Percentiles rank a stretch among this genome's conserved stretches.
phyloP scores from a whole-genome alignment of 495 filamentous ascomycete species.

The Aspergillus baeticus region DNA sequence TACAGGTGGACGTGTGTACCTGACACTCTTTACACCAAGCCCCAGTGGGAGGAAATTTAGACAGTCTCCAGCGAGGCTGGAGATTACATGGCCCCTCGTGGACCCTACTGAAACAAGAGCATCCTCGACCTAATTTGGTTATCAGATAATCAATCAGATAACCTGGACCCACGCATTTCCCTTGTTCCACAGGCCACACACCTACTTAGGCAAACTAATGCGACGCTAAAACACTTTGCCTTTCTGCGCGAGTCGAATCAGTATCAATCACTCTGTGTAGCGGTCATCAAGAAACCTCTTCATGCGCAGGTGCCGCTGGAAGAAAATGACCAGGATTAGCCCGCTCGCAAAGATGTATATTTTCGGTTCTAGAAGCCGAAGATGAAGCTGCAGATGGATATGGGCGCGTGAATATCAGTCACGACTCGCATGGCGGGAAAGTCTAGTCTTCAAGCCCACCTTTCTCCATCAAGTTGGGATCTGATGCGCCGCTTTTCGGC shows the following conservation, averaged over 20 bases:
- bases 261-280: not conserved
- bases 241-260: not conserved
- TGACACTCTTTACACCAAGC: too few relatives aligned
- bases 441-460: not conserved
- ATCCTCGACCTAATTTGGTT: not conserved
- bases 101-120: not conserved
- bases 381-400: not conserved
- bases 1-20: too few relatives aligned
- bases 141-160: constrained; percentile 14
- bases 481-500: constrained; percentile 7
- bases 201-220: not conserved
- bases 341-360: too few relatives aligned
- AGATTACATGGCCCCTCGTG: too few relatives aligned
- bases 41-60: too few relatives aligned
- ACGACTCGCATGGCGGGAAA: not conserved
- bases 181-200: not conserved
- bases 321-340: not conserved
- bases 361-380: too few relatives aligned
- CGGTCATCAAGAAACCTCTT: not conserved
- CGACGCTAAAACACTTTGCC: not conserved
- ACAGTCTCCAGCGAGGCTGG: too few relatives aligned
- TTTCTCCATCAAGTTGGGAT: not conserved
- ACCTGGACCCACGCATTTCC: not conserved
- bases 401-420: not conserved
- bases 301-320: not conserved